A percentile compares a stretch with the other conserved stretches of the same genome.
Evolutionary conservation across 768 basidiomycete genomes (phyloP).

Genomic region (Trametes punicea): DNA sequence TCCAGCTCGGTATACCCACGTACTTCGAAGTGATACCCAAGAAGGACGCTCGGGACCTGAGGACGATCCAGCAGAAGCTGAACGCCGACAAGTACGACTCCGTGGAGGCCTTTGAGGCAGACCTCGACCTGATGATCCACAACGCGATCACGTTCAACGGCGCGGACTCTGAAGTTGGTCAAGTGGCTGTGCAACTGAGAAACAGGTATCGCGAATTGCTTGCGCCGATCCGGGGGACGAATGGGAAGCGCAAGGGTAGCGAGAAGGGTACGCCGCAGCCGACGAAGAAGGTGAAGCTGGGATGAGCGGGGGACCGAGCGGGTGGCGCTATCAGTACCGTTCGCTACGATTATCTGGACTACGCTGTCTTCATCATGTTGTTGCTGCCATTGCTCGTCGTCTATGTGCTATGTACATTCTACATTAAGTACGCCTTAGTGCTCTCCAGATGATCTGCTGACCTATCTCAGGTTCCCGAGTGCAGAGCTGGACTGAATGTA

Average conservation of each 20-base stretch:
- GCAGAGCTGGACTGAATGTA: no score
- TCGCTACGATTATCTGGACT: slow-evolving; percentile 19
- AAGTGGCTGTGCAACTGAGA: slow-evolving; percentile 48
- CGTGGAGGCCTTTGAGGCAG: slow-evolving; percentile 75
- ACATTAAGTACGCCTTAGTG: slow-evolving; percentile 12
- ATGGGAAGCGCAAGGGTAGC: slow-evolving; percentile 65
- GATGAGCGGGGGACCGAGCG: slow-evolving; percentile 37
- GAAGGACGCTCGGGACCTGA: slow-evolving; percentile 84
- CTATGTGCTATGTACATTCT: slow-evolving; percentile 13
- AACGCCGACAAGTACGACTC: slow-evolving; percentile 81
- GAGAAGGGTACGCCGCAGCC: slow-evolving; percentile 59
- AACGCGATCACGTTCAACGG: slow-evolving; percentile 93
- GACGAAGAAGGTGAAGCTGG: slow-evolving; percentile 61
- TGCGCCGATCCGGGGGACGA: slow-evolving; percentile 43
- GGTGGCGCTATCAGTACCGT: not conserved
- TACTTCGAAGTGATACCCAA: slow-evolving; percentile 85
- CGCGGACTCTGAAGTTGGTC: slow-evolving; percentile 72
- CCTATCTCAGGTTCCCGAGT: no score
- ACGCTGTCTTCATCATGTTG: slow-evolving; percentile 14
- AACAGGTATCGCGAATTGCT: slow-evolving; percentile 55
- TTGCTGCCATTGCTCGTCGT: slow-evolving; percentile 17
- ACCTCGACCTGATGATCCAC: slow-evolving; percentile 81
- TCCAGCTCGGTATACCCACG: slow-evolving; percentile 74
- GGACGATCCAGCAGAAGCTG: slow-evolving; percentile 76
- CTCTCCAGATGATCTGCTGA: not conserved